Evolutionary conservation across 768 basidiomycete genomes (phyloP).

Genomic region (Termitomyces sp.): DNA sequence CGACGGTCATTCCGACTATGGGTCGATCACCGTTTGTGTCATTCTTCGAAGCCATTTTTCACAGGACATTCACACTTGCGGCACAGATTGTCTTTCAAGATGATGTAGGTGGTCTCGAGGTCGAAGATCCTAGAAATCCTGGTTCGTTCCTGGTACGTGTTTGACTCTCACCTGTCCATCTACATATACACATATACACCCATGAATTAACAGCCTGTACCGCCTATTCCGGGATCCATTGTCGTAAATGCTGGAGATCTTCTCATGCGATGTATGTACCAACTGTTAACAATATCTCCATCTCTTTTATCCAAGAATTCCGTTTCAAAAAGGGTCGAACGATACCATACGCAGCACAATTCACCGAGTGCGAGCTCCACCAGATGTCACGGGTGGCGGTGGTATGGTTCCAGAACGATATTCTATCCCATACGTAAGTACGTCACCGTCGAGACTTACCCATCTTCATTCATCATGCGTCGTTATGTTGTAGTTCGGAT

Average conservation of each 20-base stretch:
- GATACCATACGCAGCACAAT: constrained; percentile 43
- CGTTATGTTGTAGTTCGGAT: constrained; percentile 21
- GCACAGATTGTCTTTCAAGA: constrained; percentile 49
- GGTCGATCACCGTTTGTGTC: constrained; percentile 38
- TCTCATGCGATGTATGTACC: constrained; percentile 38
- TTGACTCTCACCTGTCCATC: background rate
- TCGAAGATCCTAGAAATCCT: constrained; percentile 45
- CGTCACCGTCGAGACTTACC: background rate
- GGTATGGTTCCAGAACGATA: constrained; percentile 45
- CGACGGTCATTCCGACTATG: constrained; percentile 50
- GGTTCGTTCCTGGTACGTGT: constrained; percentile 32
- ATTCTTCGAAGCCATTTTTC: background rate
- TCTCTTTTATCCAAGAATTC: background rate
- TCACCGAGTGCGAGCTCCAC: constrained; percentile 46
- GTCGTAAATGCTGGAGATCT: constrained; percentile 50
- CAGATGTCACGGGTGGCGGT: constrained; percentile 11
- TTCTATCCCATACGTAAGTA: constrained; percentile 55
- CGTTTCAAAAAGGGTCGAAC: constrained; percentile 31
- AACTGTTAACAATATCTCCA: too few species aligned
- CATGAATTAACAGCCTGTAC: constrained; percentile 26
- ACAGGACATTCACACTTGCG: background rate
- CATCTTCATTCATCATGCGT: background rate
- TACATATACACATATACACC: background rate
- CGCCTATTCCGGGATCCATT: constrained; percentile 38
- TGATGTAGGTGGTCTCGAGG: constrained; percentile 53